A percentile compares a stretch with the other conserved stretches of the same genome.
Conservation (phyloP, 192 early-diverging fungal species). For the Backusella circina region DNA sequence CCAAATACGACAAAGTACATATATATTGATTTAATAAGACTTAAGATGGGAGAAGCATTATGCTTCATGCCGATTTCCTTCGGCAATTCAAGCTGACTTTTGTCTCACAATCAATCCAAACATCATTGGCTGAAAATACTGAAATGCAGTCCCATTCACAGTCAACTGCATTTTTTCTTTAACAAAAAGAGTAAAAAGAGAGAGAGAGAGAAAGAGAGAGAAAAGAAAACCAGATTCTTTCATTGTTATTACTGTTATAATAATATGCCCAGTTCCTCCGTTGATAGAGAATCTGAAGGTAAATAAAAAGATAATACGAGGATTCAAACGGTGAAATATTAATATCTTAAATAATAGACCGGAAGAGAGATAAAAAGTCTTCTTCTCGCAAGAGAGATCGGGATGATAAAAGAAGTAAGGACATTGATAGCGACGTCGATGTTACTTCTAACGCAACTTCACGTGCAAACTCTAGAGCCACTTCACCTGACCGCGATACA, state of each 20-base stretch:
- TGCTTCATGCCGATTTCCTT: neutral
- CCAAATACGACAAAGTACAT: no score
- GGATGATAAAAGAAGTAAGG: slow-evolving; percentile 32
- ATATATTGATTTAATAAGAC: no score
- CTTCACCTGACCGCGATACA: slow-evolving; percentile 29
- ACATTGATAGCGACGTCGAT: slow-evolving; percentile 31
- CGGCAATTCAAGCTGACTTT: neutral
- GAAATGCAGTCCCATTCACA: neutral
- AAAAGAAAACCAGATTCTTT: neutral
- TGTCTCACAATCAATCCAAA: neutral
- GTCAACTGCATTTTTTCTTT: neutral
- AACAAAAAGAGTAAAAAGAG: neutral
- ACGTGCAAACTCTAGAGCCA: neutral
- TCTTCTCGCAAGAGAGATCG: slow-evolving; percentile 23
- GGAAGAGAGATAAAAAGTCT: slow-evolving; percentile 16
- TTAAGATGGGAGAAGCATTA: no score
- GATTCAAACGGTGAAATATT: neutral
- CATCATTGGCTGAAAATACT: neutral
- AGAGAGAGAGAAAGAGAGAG: neutral
- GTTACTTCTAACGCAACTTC: slow-evolving; percentile 1
- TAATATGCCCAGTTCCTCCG: slow-evolving; percentile 2
- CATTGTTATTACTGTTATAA: neutral
- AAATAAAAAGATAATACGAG: neutral
- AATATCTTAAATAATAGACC: neutral
- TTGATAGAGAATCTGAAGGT: neutral